phyloP scores from a whole-genome alignment of 2,329 filamentous ascomycete genomes.

The Neurospora sp. region DNA sequence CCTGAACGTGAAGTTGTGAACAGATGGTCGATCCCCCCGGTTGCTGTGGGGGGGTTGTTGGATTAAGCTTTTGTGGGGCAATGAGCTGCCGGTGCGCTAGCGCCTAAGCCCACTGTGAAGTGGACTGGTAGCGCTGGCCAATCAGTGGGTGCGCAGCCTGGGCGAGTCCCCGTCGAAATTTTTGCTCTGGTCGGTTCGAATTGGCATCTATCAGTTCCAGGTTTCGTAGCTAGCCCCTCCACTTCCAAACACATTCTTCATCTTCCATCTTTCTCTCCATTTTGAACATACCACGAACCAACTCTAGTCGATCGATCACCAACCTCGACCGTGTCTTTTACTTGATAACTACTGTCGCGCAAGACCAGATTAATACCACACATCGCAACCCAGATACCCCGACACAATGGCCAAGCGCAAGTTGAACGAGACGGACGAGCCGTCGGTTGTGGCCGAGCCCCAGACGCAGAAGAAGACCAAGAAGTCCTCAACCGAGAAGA shows the following conservation, averaged over 20 bases:
- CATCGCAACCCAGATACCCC: not conserved
- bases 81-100: not conserved
- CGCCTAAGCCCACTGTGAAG: not conserved
- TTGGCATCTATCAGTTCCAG: not conserved
- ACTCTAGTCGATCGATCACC: not conserved
- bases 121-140: not conserved
- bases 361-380: not conserved
- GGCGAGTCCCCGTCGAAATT: conserved; percentile 4
- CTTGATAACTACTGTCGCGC: not conserved
- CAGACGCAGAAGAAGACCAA: conserved; percentile 21
- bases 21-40: not conserved
- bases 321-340: not conserved
- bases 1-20: not conserved
- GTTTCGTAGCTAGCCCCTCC: not conserved
- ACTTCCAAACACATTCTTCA: not conserved
- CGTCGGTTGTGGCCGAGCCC: conserved; percentile 23
- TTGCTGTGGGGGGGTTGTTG: not conserved
- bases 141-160: conserved; percentile 1
- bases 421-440: conserved; percentile 45
- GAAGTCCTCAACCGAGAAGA: not conserved
- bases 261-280: not conserved
- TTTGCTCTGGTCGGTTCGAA: not conserved
- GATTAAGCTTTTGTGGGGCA: not conserved
- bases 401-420: conserved; percentile 40
- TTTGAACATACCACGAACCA: not conserved